phyloP scores from a whole-genome alignment of 2,329 filamentous ascomycete genomes.

The Dendrostoma leiphaemia region DNA sequence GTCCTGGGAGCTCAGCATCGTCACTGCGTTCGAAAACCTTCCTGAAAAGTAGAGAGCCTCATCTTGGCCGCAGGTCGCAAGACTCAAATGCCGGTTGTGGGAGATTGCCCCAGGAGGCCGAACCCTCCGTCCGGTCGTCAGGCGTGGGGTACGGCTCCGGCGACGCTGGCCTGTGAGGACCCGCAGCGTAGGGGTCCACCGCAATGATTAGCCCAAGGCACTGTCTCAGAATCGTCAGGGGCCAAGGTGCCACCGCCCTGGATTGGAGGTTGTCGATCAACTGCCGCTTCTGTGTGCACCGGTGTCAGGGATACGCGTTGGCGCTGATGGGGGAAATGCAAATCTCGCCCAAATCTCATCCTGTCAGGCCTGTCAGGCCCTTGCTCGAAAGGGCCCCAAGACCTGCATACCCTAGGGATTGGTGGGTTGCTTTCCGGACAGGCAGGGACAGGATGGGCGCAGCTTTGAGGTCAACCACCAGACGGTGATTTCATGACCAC shows the following conservation, averaged over 20 bases:
- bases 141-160: background rate
- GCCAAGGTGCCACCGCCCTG: background rate
- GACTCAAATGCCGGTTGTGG: background rate
- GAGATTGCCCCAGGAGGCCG: background rate
- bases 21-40: background rate
- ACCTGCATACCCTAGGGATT: no score
- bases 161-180: background rate
- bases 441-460: no score
- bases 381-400: no score
- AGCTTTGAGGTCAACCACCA: no score
- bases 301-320: no score
- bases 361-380: background rate
- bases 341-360: background rate
- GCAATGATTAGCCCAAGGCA: constrained; percentile 7
- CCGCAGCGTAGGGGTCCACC: background rate
- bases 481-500: no score
- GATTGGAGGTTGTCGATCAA: background rate
- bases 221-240: constrained; percentile 10
- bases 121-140: background rate
- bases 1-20: no score
- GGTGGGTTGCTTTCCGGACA: no score
- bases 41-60: constrained; percentile 2
- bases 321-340: background rate
- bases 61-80: background rate
- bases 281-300: background rate